phyloP scores from a whole-genome alignment of 1,284 basidiomycete genomes.

The Naganishia sp. region DNA sequence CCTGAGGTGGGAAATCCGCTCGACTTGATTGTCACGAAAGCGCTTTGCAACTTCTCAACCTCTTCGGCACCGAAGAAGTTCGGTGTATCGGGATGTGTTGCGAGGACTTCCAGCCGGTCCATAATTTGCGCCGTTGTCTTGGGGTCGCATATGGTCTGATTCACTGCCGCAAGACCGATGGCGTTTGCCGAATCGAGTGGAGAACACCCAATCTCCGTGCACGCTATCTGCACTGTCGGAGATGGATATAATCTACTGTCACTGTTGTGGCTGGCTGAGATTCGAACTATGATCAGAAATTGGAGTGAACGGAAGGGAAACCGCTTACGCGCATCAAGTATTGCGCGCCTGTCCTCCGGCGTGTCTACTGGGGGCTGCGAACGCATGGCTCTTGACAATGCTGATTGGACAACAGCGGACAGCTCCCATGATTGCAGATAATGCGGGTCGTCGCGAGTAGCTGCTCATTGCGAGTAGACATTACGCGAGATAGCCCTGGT shows the following conservation, averaged over 20 bases:
- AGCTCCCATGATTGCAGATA: not conserved
- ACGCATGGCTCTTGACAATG: not conserved
- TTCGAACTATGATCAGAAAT: not conserved
- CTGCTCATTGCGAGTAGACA: not conserved
- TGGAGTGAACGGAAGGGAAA: not conserved
- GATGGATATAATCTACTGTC: conserved; percentile 1
- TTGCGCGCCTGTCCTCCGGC: conserved; percentile 6
- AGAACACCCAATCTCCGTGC: conserved; percentile 18
- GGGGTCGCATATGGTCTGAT: conserved; percentile 23
- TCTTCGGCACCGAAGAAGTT: conserved; percentile 23
- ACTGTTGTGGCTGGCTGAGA: not conserved
- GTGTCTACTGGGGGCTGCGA: not conserved
- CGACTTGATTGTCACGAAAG: conserved; percentile 16
- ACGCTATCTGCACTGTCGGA: not conserved
- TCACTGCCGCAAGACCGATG: conserved; percentile 16
- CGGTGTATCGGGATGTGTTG: conserved; percentile 1
- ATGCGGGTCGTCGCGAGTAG: not conserved
- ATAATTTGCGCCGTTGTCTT: conserved; percentile 12
- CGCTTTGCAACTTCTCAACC: conserved; percentile 18
- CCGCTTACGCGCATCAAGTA: conserved; percentile 16
- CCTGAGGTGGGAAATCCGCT: conserved; percentile 21
- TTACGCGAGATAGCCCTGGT: not conserved
- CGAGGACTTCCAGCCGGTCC: conserved; percentile 17
- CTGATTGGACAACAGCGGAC: not conserved
- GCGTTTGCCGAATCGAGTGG: conserved; percentile 11